Evolutionary conservation across 148 eudicot species (phyloP).

Genomic region (Chenopodium berlandieri): DNA sequence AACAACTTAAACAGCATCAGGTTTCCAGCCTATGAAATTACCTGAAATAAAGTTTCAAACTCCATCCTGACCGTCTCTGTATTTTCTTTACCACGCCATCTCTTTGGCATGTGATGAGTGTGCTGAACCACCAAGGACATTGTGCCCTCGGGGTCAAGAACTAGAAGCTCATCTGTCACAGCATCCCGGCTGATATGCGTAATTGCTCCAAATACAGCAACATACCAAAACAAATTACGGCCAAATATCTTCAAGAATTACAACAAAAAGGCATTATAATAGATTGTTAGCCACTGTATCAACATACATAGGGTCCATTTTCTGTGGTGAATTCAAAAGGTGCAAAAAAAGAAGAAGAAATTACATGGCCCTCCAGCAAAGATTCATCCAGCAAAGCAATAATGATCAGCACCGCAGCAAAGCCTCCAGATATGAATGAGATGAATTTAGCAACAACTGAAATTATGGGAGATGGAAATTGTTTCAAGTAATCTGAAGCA

Average conservation of each 20-base stretch:
- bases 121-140: slow-evolving; percentile 83
- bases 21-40: slow-evolving; percentile 20
- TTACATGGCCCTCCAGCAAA: slow-evolving; percentile 98
- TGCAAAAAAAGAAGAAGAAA: slow-evolving; percentile 2
- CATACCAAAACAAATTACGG: slow-evolving; percentile 94
- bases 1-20: background rate
- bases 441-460: slow-evolving; percentile 83
- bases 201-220: slow-evolving; percentile 93
- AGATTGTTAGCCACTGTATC: background rate
- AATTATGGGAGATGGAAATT: slow-evolving; percentile 85
- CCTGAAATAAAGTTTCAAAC: slow-evolving; percentile 96
- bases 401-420: slow-evolving; percentile 90
- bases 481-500: slow-evolving; percentile 90
- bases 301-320: background rate
- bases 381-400: slow-evolving; percentile 93
- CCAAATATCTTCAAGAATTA: slow-evolving; percentile 73
- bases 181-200: slow-evolving; percentile 90
- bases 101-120: slow-evolving; percentile 87
- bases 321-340: background rate
- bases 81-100: slow-evolving; percentile 95
- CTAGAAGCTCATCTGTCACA: slow-evolving; percentile 68
- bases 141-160: slow-evolving; percentile 81
- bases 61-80: slow-evolving; percentile 61
- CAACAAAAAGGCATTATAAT: background rate
- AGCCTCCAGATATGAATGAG: slow-evolving; percentile 88